These are phyloP conservation scores for Pythium brachiatum DNA, from an alignment of 352 stramenopile species.

Conservation along the genomic window DNA sequence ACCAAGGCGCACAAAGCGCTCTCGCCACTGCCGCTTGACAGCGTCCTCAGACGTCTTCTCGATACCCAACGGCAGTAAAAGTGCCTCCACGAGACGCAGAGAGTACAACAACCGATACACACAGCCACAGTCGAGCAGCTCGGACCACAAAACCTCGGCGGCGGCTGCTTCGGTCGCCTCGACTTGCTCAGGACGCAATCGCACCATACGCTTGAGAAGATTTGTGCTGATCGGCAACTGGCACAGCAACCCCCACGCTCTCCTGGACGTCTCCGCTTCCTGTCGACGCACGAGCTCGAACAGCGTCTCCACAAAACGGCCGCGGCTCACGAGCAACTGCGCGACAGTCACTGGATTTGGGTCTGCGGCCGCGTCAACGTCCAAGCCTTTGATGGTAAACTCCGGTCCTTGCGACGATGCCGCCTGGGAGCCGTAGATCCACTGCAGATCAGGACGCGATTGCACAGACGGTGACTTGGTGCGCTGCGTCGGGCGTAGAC, in stretches of 20 bases:
- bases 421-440: constrained; percentile 27
- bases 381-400: constrained; percentile 34
- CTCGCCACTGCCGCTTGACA: constrained; percentile 66
- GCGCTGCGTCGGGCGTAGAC: constrained; percentile 21
- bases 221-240: constrained; percentile 66
- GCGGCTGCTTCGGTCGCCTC: neutral
- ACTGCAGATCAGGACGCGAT: constrained; percentile 40
- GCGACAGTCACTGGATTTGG: constrained; percentile 7
- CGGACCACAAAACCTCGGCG: constrained; percentile 31
- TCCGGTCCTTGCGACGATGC: constrained; percentile 49
- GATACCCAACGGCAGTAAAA: constrained; percentile 42
- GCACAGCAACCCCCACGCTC: constrained; percentile 74
- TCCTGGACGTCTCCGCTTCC: constrained; percentile 41
- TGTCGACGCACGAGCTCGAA: constrained; percentile 59
- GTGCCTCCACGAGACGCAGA: constrained; percentile 63
- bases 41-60: constrained; percentile 27
- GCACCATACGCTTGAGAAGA: constrained; percentile 63
- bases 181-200: constrained; percentile 30
- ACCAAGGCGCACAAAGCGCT: constrained; percentile 71
- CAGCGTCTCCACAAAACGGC: constrained; percentile 48
- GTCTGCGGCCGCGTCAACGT: neutral
- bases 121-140: constrained; percentile 44
- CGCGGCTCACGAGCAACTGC: constrained; percentile 60
- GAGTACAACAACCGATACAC: constrained; percentile 63
- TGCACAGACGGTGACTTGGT: constrained; percentile 44